Base-by-base conservation (phyloP, 176 grass and related monocot genomes). In the Rhynchospora breviuscula region DNA sequence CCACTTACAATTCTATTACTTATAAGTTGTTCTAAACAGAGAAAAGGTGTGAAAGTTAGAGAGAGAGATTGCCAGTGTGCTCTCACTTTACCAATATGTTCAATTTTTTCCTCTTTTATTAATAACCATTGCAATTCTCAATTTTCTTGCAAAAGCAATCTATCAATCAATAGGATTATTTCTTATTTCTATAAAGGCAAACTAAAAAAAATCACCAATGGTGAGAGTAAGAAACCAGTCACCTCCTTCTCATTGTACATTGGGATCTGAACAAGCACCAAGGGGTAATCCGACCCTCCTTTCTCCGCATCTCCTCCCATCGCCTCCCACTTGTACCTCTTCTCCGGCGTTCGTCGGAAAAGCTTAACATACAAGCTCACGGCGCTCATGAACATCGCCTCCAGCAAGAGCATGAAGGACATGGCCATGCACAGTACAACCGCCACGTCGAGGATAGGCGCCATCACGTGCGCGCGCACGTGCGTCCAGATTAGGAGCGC, bases 191-290 rank as follows among this genome's bases (percentile, higher is more conserved):
- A 31, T 31, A 10, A 21, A 64, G 79, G 3, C 66, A 80, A 81
- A 51, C 33, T 12, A 57, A 79, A 63, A 17, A 40, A 40, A 40
- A 40, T 22, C 59, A 57, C 19, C 19, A 67, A 59, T 64, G 18
- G 56, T 0, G 33, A 69, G n/a, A 79, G 59, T 59, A 65, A 85
- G 70, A 18, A 52, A 22, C 40, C 13, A 10, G 85, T 89, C 85
- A 94, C 92, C 92, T 94, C 92, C 87, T 82, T 87, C 81, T 94
- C 92, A 75, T 94, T 94, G 89, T 78, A 94, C 92, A 94, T 91
- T 69, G 92, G 92, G 90, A 98, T 98, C 89, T 98, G 95, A 86
- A 98, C 92, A 31, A 98, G 92, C 87, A 98, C 95, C 92, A 87
- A 84, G 2, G 95, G 90, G 40, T 84, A 94, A 6, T 59, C 59